phyloP scores from a whole-genome alignment of 176 grass and related monocot genomes.

The Avena eriantha region DNA sequence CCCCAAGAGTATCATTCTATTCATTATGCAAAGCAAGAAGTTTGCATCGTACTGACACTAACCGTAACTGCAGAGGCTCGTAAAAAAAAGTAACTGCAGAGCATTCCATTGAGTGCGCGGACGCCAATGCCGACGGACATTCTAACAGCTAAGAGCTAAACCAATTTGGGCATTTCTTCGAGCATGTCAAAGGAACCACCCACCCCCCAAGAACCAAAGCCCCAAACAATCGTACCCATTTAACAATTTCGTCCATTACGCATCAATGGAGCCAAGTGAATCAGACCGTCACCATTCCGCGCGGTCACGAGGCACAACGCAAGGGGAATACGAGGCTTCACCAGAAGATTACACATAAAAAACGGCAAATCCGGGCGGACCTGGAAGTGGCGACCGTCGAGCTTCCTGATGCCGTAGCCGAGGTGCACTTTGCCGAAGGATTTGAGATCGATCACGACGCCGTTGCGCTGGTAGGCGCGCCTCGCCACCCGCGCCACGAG shows the following conservation, averaged over 20 bases:
- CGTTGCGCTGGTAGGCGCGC: conserved; percentile 76
- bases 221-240: neutral
- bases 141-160: neutral
- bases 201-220: neutral
- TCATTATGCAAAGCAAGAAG: neutral
- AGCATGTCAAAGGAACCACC: conserved; percentile 29
- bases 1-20: neutral
- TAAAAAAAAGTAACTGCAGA: too few species aligned
- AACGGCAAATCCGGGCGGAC: conserved; percentile 5
- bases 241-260: conserved; percentile 40
- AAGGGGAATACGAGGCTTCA: neutral
- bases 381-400: conserved; percentile 79
- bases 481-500: conserved; percentile 62
- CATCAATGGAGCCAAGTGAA: neutral
- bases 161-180: conserved; percentile 54
- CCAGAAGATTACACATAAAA: neutral
- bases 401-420: conserved; percentile 82
- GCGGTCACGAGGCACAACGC: neutral
- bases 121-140: neutral
- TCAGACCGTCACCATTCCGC: neutral
- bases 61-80: too few species aligned
- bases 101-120: neutral
- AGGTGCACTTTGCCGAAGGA: conserved; percentile 75
- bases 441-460: conserved; percentile 81
- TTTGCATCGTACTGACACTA: too few species aligned